Evolutionary conservation across 1,284 basidiomycete genomes (phyloP).

Genomic region (Farysia itapuensis): DNA sequence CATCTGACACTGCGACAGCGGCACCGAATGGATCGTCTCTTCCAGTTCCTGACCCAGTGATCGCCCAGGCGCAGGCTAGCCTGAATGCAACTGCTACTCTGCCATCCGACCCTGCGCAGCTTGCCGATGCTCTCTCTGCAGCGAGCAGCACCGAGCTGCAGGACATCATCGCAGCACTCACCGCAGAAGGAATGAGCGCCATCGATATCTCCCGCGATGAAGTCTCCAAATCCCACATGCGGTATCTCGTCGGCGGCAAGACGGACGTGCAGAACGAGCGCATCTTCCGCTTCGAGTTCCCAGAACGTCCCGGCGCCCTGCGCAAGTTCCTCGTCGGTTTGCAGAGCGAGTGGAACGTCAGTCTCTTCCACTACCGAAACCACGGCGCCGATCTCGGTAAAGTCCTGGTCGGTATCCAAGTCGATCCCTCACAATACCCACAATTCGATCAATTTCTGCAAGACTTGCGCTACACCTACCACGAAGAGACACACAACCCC

Average conservation of each 20-base stretch:
- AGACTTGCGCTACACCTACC: constrained; percentile 78
- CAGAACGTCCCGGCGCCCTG: constrained; percentile 88
- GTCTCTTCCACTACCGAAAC: constrained; percentile 95
- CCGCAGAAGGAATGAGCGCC: constrained; percentile 73
- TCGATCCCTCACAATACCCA: constrained; percentile 66
- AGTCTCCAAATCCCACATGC: constrained; percentile 87
- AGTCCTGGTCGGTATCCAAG: constrained; percentile 82
- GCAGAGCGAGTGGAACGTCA: constrained; percentile 87
- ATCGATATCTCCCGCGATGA: constrained; percentile 92
- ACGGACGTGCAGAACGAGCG: constrained; percentile 76
- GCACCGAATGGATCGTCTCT: constrained; percentile 4
- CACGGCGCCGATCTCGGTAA: constrained; percentile 70
- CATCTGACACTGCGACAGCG: background rate
- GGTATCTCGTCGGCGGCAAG: constrained; percentile 81
- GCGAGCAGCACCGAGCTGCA: constrained; percentile 22
- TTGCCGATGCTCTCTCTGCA: constrained; percentile 2
- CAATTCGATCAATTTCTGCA: constrained; percentile 76
- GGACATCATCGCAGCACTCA: constrained; percentile 63
- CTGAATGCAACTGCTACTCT: constrained; percentile 2
- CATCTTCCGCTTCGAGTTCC: constrained; percentile 94
- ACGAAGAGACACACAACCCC: constrained; percentile 89
- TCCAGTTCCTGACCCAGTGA: constrained; percentile 6
- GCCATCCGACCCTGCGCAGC: background rate
- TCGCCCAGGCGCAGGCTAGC: background rate
- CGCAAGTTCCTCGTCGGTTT: constrained; percentile 74